phyloP scores from a whole-genome alignment of 139 green algal species.

The Chlorella sp. region DNA sequence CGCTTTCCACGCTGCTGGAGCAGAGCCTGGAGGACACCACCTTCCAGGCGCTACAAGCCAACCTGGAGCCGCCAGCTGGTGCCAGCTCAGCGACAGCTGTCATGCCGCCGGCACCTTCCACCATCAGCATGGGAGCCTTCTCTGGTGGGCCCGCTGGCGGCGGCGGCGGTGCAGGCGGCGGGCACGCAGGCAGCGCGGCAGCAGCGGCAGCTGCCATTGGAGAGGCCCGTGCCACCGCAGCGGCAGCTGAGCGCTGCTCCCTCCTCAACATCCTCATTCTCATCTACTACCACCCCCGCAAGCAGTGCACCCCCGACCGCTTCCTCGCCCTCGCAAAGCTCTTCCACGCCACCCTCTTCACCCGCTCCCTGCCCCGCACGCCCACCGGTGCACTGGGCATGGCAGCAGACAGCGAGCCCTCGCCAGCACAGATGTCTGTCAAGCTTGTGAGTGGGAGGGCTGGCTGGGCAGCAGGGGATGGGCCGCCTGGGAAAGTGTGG shows the following conservation, averaged over 20 bases:
- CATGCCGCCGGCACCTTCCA: background rate
- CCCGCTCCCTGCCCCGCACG: background rate
- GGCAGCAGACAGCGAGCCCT: slow-evolving; percentile 3
- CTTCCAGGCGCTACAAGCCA: slow-evolving; percentile 19
- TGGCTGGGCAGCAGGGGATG: background rate
- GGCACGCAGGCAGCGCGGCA: background rate
- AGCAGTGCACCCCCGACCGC: slow-evolving; percentile 54
- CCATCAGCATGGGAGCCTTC: background rate
- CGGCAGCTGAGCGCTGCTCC: slow-evolving; percentile 56
- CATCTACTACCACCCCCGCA: slow-evolving; percentile 62
- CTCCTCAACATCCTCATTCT: slow-evolving; percentile 66
- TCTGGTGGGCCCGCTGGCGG: background rate
- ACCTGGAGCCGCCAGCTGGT: background rate
- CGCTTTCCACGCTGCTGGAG: slow-evolving; percentile 43
- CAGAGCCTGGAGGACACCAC: slow-evolving; percentile 39
- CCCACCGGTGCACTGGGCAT: background rate
- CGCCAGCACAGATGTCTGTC: slow-evolving; percentile 8
- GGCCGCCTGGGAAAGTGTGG: background rate
- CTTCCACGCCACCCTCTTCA: slow-evolving; percentile 55
- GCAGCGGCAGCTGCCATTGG: background rate
- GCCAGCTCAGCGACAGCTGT: background rate
- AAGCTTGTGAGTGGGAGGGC: slow-evolving; percentile 25
- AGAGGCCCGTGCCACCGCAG: background rate
- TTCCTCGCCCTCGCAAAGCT: slow-evolving; percentile 58
- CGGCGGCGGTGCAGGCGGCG: background rate